Percentiles rank a stretch among this genome's conserved stretches.
These are phyloP conservation scores for Myxozyma udenii DNA, from an alignment of 805 yeast genomes.

Conservation along the genomic window DNA sequence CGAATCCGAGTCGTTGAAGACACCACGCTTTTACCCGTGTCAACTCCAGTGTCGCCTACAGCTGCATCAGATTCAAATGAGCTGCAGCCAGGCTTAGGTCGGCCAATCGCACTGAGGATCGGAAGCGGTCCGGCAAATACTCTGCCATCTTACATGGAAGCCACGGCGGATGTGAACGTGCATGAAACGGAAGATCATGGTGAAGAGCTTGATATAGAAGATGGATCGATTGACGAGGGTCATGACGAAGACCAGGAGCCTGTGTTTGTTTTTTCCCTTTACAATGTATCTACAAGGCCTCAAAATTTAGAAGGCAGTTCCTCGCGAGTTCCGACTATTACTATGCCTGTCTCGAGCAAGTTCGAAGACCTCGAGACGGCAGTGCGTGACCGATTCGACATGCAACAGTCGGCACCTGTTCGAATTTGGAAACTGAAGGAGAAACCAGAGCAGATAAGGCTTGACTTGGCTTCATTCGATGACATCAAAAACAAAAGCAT, in stretches of 20 bases:
- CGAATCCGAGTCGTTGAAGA: slow-evolving; percentile 19
- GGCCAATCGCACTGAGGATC: neutral
- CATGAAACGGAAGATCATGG: neutral
- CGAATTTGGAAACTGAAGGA: slow-evolving; percentile 20
- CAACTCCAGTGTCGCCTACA: neutral
- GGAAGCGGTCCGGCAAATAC: neutral
- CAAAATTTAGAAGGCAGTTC: neutral
- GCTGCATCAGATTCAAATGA: slow-evolving; percentile 2
- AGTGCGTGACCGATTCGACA: slow-evolving; percentile 17
- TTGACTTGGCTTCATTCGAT: slow-evolving; percentile 10
- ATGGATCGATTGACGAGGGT: neutral
- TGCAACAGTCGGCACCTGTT: slow-evolving; percentile 1
- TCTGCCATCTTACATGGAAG: neutral
- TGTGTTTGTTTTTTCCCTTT: slow-evolving; percentile 12
- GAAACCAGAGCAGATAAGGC: neutral
- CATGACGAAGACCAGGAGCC: slow-evolving; percentile 17
- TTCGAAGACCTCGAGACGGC: slow-evolving; percentile 10
- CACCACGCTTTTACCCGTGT: neutral
- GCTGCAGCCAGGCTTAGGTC: slow-evolving; percentile 3
- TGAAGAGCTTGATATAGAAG: neutral
- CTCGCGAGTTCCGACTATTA: slow-evolving; percentile 1
- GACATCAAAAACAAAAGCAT: slow-evolving; percentile 10
- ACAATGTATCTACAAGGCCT: slow-evolving; percentile 12
- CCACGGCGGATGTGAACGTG: neutral
- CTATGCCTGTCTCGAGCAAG: slow-evolving; percentile 17